Evolutionary conservation across 164 flowering plant species (phyloP), one percentile per base, ranked within the genome.

Genomic region (Warburgia ugandensis): DNA sequence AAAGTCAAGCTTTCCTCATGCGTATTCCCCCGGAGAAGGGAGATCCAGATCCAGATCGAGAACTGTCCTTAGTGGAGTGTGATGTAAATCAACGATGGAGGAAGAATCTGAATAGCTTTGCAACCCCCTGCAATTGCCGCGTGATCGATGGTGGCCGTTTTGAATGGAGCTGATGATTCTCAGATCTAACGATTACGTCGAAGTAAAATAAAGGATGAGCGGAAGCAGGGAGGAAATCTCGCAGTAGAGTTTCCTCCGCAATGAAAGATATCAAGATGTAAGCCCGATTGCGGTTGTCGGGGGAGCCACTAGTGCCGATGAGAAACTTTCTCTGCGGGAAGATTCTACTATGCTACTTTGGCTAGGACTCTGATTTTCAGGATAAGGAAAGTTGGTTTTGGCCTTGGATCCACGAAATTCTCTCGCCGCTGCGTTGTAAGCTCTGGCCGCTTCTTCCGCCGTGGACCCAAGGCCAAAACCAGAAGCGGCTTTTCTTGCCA

Each of bases 381-480:
- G 23, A 32, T 2, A 59, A 10, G 80, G 73, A 54, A 84, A 84
- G 45, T 81, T 83, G 13, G 87, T 81, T 61, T 78, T 81, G 14
- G 92, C 87, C 60, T 81, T 77, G 19, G 58, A 45, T 5, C 87
- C 87, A 1, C 87, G 85, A 45, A 81, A 84, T 28, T 78, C 75
- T 6, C 84, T 55, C 2, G 92, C 92, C 6, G 86, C 92, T 9
- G 70, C 51, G 47, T 81, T 87, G 62, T 83, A 80, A 3, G 84
- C 85, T 43, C 75, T 64, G 31, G 87, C 87, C 7, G 85, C 89
- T 54, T 77, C 89, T 55, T 75, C 89, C 6, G 84, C 85, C 2
- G 84, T 79, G n/a, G 43, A 77, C 83, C 39, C 73, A 79, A 7
- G 85, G 77, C 3, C 85, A 85, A n/a, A 82, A 68, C 89, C 84